Percentiles rank a stretch among this genome's conserved stretches.
Conservation (phyloP, 1,284 basidiomycete species). For the Apiotrichum sp. region DNA sequence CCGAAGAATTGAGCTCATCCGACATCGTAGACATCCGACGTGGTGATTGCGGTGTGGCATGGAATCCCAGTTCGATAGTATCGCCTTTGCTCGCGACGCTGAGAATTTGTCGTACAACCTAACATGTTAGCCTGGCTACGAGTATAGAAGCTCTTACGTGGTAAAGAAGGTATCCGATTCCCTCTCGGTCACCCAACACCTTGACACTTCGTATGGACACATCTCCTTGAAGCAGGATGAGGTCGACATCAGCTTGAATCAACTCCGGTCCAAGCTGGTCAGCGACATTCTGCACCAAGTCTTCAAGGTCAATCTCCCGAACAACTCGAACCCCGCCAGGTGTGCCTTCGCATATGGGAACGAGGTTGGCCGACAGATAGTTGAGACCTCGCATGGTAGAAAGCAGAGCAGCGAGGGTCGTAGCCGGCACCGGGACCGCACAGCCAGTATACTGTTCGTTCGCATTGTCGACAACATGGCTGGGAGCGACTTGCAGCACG, state of each 20-base stretch:
- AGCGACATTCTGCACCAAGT: constrained; percentile 66
- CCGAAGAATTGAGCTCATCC: not conserved
- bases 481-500: constrained; percentile 75
- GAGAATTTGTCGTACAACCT: constrained; percentile 81
- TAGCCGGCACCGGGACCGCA: constrained; percentile 72
- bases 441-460: constrained; percentile 86
- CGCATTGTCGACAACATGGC: constrained; percentile 80
- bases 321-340: constrained; percentile 4
- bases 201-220: constrained; percentile 74
- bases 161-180: constrained; percentile 67
- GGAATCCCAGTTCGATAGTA: constrained; percentile 82
- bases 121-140: not conserved
- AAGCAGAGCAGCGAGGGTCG: constrained; percentile 78
- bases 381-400: constrained; percentile 85
- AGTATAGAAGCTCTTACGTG: constrained; percentile 59
- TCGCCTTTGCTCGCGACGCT: constrained; percentile 63
- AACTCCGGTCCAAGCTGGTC: constrained; percentile 78
- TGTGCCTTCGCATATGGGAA: constrained; percentile 27
- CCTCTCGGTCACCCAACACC: constrained; percentile 77
- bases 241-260: constrained; percentile 73
- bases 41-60: constrained; percentile 51
- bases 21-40: constrained; percentile 21
- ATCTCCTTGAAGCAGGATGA: constrained; percentile 82
- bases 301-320: constrained; percentile 59
- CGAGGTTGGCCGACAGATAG: constrained; percentile 72